These are phyloP conservation scores for Hypoxylon sp. DNA, from an alignment of 2,329 filamentous ascomycete species.

Conservation along the genomic window DNA sequence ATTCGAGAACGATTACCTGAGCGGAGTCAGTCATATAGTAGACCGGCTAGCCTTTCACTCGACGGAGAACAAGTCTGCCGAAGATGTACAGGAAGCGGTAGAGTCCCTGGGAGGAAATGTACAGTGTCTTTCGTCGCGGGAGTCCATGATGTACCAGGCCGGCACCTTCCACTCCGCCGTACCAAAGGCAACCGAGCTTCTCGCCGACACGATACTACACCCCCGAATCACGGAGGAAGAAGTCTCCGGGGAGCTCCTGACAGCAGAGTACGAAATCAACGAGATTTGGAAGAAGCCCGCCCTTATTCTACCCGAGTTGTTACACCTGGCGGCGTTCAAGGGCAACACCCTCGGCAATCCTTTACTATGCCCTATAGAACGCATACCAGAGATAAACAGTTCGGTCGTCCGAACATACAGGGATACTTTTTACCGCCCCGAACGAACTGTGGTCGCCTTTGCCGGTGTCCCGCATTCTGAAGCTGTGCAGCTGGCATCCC, in stretches of 20 bases:
- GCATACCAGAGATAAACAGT: slow-evolving; percentile 79
- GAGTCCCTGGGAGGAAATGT: slow-evolving; percentile 95
- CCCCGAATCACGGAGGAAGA: slow-evolving; percentile 88
- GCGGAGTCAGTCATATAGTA: slow-evolving; percentile 95
- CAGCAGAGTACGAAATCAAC: slow-evolving; percentile 92
- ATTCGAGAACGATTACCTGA: slow-evolving; percentile 87
- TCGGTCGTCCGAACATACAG: slow-evolving; percentile 82
- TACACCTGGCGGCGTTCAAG: slow-evolving; percentile 95
- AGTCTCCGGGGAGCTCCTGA: slow-evolving; percentile 86
- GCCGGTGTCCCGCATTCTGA: slow-evolving; percentile 87
- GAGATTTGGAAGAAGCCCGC: slow-evolving; percentile 99
- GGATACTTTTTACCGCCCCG: slow-evolving; percentile 85
- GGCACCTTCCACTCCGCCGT: slow-evolving; percentile 97
- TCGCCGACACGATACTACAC: slow-evolving; percentile 94
- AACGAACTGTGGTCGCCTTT: slow-evolving; percentile 94
- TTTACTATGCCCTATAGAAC: slow-evolving; percentile 87
- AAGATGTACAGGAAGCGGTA: slow-evolving; percentile 88
- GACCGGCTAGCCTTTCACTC: slow-evolving; percentile 95
- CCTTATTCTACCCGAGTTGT: slow-evolving; percentile 91
- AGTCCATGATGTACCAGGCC: slow-evolving; percentile 98
- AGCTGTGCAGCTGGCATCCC: slow-evolving; percentile 82
- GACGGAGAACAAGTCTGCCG: slow-evolving; percentile 77
- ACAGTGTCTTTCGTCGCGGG: slow-evolving; percentile 93
- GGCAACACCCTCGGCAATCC: slow-evolving; percentile 97
- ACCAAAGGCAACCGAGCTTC: slow-evolving; percentile 80